Base-by-base conservation (phyloP, 2,329 filamentous ascomycete genomes). In the Cryphonectria parasitica region DNA sequence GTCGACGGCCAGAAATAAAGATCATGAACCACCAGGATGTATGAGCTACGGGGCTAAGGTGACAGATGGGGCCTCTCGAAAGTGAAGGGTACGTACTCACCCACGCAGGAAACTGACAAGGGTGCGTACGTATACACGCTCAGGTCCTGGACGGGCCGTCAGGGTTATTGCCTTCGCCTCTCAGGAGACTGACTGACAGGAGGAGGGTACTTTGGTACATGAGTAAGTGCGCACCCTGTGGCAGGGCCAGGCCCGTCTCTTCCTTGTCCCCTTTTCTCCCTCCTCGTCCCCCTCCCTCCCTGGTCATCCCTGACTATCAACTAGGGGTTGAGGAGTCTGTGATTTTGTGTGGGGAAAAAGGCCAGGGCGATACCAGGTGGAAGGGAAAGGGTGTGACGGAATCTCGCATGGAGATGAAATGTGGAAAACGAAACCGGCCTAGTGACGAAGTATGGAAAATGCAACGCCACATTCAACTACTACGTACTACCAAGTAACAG, bases 271-370 rank as follows among this genome's bases (percentile, higher is more conserved):
- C 43, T 8, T 19, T n/a, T 49, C 22, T 49, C 45, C 22, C 45
- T n/a, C 45, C 45, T n/a, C 22, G 19, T 11, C 2, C 17, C 19
- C 43, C 5, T 6, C 19, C 17, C 43, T 17, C 43, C 17, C 68
- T 34, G 45, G 68, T 70, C 54, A 72, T 72, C 70, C 70, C 70
- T 72, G 70, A 72, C 56, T 72, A 72, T 72, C 70, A 72, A 49
- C 58, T 41, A 52, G 25, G 62, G 62, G 62, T 19, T 31, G 39
- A 31, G 43, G 52, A 43, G 41, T 28, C 63, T 45, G 43, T 65
- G 63, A 52, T 52, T 36, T n/a, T 43, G 25, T 64, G 36, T 31
- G 62, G 62, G 36, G 36, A 41, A 25, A 17, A 41, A 7, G 62
- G 54, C 54, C 54, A 31, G 19, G 54, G 28, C 31, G 45, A 64